These are phyloP conservation scores for Ogataea naganishii DNA, from an alignment of 805 yeast genomes.

Conservation along the genomic window DNA sequence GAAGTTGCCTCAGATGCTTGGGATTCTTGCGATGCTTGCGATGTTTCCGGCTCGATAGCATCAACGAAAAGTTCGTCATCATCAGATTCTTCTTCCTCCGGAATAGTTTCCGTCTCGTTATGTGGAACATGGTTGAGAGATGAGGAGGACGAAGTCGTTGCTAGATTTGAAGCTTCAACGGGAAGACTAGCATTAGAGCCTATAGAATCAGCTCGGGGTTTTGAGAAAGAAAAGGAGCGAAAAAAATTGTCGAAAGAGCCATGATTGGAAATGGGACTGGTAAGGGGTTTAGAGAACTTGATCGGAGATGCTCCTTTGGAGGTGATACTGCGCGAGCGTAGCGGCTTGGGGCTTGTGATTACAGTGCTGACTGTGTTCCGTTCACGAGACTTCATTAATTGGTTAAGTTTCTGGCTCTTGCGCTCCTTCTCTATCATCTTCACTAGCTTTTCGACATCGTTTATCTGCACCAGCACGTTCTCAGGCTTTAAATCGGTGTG, in stretches of 20 bases:
- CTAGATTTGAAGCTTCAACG: background rate
- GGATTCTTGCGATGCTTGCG: slow-evolving; percentile 1
- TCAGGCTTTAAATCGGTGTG: slow-evolving; percentile 77
- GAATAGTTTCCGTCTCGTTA: background rate
- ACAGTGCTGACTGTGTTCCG: slow-evolving; percentile 1
- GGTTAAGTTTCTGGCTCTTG: slow-evolving; percentile 13
- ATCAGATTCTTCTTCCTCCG: slow-evolving; percentile 2
- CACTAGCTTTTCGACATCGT: slow-evolving; percentile 45
- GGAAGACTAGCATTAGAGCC: slow-evolving; percentile 5
- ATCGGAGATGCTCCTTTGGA: slow-evolving; percentile 20
- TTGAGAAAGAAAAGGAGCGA: slow-evolving; percentile 25
- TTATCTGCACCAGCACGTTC: slow-evolving; percentile 49
- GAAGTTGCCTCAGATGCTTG: too few relatives aligned
- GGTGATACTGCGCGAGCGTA: slow-evolving; percentile 13
- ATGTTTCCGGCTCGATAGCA: slow-evolving; percentile 2
- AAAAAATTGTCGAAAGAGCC: slow-evolving; percentile 26
- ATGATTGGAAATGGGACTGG: slow-evolving; percentile 31
- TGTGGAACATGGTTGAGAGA: background rate
- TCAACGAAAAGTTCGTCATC: slow-evolving; percentile 1
- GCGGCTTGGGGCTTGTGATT: slow-evolving; percentile 2
- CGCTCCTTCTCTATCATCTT: slow-evolving; percentile 30
- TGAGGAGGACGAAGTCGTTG: background rate
- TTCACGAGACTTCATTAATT: slow-evolving; percentile 14
- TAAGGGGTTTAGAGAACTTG: slow-evolving; percentile 38
- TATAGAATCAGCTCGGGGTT: slow-evolving; percentile 12